Evolutionary conservation across 2,329 filamentous ascomycete genomes (phyloP).

Genomic region (Colletotrichum navitas): DNA sequence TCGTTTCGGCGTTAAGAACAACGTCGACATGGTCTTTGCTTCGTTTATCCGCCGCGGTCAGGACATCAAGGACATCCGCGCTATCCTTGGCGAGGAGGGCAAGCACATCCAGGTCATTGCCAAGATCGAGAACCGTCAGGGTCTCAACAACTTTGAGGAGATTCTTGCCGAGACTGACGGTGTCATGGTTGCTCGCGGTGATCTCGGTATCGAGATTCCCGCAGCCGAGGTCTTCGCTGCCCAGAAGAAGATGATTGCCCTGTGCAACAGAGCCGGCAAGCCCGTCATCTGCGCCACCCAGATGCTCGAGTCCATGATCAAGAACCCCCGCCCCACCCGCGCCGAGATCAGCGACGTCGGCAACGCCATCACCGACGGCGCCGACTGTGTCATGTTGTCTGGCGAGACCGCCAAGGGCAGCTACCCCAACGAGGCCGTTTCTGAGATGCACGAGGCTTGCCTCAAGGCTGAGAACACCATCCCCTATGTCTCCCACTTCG

Average conservation of each 20-base stretch:
- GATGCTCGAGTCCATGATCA: slow-evolving; percentile 99
- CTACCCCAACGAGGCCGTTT: slow-evolving; percentile 92
- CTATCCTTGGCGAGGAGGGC: slow-evolving; percentile 90
- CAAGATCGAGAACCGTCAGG: slow-evolving; percentile 99
- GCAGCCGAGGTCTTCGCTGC: slow-evolving; percentile 98
- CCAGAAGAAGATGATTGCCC: slow-evolving; percentile 99
- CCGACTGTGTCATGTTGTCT: slow-evolving; percentile 99
- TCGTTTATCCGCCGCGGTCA: slow-evolving; percentile 96
- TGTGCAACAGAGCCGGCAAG: slow-evolving; percentile 99
- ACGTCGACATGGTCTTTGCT: slow-evolving; percentile 98
- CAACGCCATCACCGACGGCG: slow-evolving; percentile 96
- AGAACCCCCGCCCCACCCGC: slow-evolving; percentile 97
- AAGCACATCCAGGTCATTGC: slow-evolving; percentile 99
- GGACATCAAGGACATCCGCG: slow-evolving; percentile 93
- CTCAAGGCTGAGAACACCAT: slow-evolving; percentile 97
- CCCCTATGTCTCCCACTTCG: slow-evolving; percentile 95
- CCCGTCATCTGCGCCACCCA: slow-evolving; percentile 98
- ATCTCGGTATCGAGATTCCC: slow-evolving; percentile 98
- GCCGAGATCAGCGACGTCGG: slow-evolving; percentile 99
- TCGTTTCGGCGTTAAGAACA: slow-evolving; percentile 96
- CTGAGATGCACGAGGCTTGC: slow-evolving; percentile 98
- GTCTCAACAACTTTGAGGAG: slow-evolving; percentile 99
- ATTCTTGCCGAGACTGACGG: slow-evolving; percentile 96
- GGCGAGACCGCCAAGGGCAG: slow-evolving; percentile 98
- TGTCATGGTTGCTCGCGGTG: slow-evolving; percentile 99